Evolutionary conservation across 306 rosid genomes (phyloP), one percentile per base, ranked within the genome.

Genomic region (Cicer pinnatifidum): DNA sequence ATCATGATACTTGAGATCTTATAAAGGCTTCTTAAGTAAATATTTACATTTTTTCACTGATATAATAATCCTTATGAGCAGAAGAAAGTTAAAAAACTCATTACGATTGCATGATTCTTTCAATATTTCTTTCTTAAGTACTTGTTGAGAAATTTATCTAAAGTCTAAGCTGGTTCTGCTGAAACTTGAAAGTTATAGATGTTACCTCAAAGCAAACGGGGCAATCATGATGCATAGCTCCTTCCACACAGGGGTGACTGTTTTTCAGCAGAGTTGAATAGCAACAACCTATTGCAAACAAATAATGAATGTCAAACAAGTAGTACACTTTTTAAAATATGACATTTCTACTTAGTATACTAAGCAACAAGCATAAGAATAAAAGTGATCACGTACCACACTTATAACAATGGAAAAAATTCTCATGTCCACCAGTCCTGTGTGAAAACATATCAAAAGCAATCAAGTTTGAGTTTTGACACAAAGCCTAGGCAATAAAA

Each of bases 201-300:
- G 8, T 68, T 77, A 90, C 98, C 95, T 92, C 98, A 63, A 83
- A 90, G 79, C 98, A 92, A 77, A 92, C 85, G 23, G 96, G 96
- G 79, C 98, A 92, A 72, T 92, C 95, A 50, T 92, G 98, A 82
- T 92, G 98, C 96, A 90, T 87, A 52, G 98, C 98, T 75, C 96
- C 88, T 85, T 92, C 98, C 52, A 92, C 86, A 62, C 98, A 92
- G 20, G 92, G 94, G 80, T 92, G 98, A 47, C 91, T 83, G 64
- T 88, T 83, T 70, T 86, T 84, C 54, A 92, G 52, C 60, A 87
- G 57, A 68, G 23, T 51, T 2, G 95, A 83, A 81, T 84, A 79
- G 84, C 98, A 92, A 80, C 98, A 92, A 78, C 97, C 98, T 90
- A 50, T 72, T 72, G 65, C 43, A 73, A 38, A 11, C 1, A 59